phyloP scores from a whole-genome alignment of 2,329 filamentous ascomycete genomes.

The Cercospora berteroae region DNA sequence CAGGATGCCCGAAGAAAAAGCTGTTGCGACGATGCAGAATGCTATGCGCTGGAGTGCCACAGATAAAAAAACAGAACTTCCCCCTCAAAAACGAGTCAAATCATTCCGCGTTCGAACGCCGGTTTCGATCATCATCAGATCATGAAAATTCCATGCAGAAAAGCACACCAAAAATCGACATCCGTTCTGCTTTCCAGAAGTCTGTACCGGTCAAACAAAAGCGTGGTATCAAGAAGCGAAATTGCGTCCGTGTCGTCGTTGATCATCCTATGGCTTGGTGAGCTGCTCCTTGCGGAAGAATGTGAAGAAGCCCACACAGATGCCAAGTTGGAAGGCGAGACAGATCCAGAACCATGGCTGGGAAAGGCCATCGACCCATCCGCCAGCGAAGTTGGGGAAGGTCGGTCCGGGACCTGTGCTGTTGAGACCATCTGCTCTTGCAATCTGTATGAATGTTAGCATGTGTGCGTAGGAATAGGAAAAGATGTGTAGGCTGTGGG shows the following conservation, averaged over 20 bases:
- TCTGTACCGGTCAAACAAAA: constrained; percentile 18
- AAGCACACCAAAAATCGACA: not conserved
- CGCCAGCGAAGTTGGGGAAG: constrained; percentile 60
- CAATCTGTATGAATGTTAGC: constrained; percentile 38
- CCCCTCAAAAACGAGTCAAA: not conserved
- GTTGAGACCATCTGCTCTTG: constrained; percentile 60
- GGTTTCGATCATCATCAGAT: constrained; percentile 23
- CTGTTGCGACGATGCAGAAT: constrained; percentile 1
- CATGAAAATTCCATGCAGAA: constrained; percentile 11
- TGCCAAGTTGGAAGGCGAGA: constrained; percentile 55
- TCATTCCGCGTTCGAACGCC: constrained; percentile 16
- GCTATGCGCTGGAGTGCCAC: constrained; percentile 14
- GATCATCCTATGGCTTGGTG: constrained; percentile 46
- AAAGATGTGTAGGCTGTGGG: too few relatives aligned
- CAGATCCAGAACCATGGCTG: constrained; percentile 62
- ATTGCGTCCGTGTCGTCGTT: constrained; percentile 9
- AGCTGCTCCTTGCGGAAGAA: constrained; percentile 61
- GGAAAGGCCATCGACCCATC: constrained; percentile 47
- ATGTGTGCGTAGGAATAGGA: not conserved
- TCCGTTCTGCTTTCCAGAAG: constrained; percentile 11
- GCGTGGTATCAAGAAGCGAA: constrained; percentile 16
- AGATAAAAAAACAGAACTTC: not conserved
- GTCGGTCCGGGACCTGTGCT: constrained; percentile 60
- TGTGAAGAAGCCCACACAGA: constrained; percentile 58
- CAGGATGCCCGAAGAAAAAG: not conserved